These are phyloP conservation scores for Verbascum thapsus DNA, from an alignment of 257 asterid genomes.

Conservation along the genomic window DNA sequence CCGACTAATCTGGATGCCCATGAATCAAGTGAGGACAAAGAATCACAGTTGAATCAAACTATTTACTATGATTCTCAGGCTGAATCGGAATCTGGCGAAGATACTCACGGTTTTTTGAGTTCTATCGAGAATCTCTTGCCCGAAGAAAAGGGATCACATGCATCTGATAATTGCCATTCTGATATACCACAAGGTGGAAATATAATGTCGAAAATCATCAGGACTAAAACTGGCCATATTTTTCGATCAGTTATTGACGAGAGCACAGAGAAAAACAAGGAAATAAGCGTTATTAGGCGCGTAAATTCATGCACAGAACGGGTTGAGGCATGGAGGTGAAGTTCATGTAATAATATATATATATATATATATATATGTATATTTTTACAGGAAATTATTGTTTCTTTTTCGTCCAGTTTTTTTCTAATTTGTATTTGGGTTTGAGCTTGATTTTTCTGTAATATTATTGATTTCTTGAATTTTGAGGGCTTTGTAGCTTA, in stretches of 20 bases:
- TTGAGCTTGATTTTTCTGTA: slow-evolving; percentile 26
- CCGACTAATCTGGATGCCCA: slow-evolving; percentile 23
- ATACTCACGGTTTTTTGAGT: slow-evolving; percentile 33
- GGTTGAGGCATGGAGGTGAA: slow-evolving; percentile 80
- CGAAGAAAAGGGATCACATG: slow-evolving; percentile 32
- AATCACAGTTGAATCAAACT: slow-evolving; percentile 17
- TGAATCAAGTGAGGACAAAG: slow-evolving; percentile 33
- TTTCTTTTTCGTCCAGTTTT: too few species aligned
- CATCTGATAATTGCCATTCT: slow-evolving; percentile 27
- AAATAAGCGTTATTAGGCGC: slow-evolving; percentile 42
- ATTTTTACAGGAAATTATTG: too few species aligned
- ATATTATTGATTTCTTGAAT: slow-evolving; percentile 18
- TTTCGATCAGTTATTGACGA: slow-evolving; percentile 35
- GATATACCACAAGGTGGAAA: too few species aligned
- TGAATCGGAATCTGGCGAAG: slow-evolving; percentile 26
- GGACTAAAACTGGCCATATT: slow-evolving; percentile 40
- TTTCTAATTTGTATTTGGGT: slow-evolving; percentile 18
- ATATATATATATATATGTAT: slow-evolving; percentile 25
- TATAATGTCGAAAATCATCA: too few species aligned
- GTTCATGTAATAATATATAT: slow-evolving; percentile 3
- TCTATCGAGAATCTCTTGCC: slow-evolving; percentile 41
- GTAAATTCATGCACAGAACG: slow-evolving; percentile 56
- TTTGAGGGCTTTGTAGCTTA: slow-evolving; percentile 12
- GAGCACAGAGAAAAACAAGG: slow-evolving; percentile 47
- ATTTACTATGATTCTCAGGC: too few species aligned